Conservation (phyloP, 192 early-diverging fungal species). For the Nowakowskiella sp. region DNA sequence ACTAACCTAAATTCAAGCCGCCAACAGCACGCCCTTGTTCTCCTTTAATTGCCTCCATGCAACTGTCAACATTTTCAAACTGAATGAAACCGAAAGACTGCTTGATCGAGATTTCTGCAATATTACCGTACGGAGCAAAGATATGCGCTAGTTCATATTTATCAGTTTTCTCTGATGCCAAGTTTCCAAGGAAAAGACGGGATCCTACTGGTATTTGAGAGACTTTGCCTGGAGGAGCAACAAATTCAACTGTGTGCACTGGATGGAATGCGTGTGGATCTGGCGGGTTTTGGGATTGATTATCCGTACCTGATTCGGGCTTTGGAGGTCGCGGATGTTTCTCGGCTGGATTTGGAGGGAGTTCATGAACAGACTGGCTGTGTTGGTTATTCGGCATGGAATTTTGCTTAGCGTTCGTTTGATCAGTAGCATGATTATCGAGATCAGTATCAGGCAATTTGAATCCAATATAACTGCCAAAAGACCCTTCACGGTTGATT, state of each 20-base stretch:
- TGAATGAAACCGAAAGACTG: slow-evolving; percentile 44
- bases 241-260: slow-evolving; percentile 24
- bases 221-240: slow-evolving; percentile 15
- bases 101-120: slow-evolving; percentile 43
- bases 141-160: slow-evolving; percentile 38
- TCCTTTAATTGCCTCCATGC: slow-evolving; percentile 26
- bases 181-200: slow-evolving; percentile 46
- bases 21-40: slow-evolving; percentile 34
- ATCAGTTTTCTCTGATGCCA: slow-evolving; percentile 32
- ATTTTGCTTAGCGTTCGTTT: too few species aligned
- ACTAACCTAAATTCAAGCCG: slow-evolving; percentile 38
- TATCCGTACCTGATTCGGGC: too few species aligned
- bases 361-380: too few species aligned
- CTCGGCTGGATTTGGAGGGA: too few species aligned
- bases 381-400: too few species aligned
- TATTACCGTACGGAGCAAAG: slow-evolving; percentile 48
- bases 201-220: slow-evolving; percentile 24
- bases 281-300: too few species aligned
- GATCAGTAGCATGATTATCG: too few species aligned
- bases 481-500: too few species aligned
- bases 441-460: too few species aligned
- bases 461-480: too few species aligned
- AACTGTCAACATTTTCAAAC: slow-evolving; percentile 35
- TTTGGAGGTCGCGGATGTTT: too few species aligned
- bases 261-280: slow-evolving; percentile 29